Percentiles rank a stretch among this genome's conserved stretches.
phyloP scores from a whole-genome alignment of 345 rosid species.

The Populus simonii region DNA sequence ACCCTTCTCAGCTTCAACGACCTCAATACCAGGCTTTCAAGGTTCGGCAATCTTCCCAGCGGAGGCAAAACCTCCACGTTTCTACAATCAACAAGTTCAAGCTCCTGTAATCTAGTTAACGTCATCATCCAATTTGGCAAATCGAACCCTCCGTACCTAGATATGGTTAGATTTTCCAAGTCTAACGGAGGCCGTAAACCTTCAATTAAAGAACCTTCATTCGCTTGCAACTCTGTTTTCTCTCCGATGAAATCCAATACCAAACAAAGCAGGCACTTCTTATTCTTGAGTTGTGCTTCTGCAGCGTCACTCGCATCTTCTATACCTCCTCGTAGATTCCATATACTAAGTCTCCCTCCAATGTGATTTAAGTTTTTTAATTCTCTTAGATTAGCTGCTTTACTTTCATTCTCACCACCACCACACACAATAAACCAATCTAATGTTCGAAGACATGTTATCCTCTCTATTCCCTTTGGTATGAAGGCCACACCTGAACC shows the following conservation, averaged over 20 bases:
- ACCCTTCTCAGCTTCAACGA: too few species aligned
- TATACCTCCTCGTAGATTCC: neutral
- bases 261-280: neutral
- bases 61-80: too few species aligned
- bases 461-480: conserved; percentile 12
- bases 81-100: too few species aligned
- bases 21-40: rapidly evolving
- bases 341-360: neutral
- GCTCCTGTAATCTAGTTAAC: too few species aligned
- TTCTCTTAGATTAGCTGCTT: conserved; percentile 5
- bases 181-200: too few species aligned
- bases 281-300: neutral
- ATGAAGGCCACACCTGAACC: neutral
- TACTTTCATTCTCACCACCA: neutral
- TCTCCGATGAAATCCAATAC: too few species aligned
- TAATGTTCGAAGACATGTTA: conserved; percentile 9
- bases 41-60: too few species aligned
- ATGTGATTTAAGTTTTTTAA: neutral
- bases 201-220: too few species aligned
- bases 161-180: too few species aligned
- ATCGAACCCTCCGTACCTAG: too few species aligned
- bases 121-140: too few species aligned
- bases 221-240: too few species aligned
- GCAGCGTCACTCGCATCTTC: neutral
- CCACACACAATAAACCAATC: neutral